Base-by-base conservation (phyloP, 345 rosid genomes). In the Lenwebbia sp. region DNA sequence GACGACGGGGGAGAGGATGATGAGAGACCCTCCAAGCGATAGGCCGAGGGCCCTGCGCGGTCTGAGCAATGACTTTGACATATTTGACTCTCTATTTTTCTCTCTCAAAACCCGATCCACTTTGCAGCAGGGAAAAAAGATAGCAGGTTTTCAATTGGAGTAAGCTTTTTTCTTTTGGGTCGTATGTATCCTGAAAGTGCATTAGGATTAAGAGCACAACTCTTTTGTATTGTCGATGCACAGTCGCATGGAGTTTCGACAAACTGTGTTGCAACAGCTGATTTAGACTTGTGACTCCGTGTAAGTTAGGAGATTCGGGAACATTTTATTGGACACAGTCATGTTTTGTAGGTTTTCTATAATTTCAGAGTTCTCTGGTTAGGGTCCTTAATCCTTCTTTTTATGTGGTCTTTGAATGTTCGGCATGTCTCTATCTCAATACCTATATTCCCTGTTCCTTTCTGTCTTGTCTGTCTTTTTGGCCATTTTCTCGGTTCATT, bases 1-100 rank as follows among this genome's bases (percentile, higher is more conserved):
- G 93, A 88, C 6, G 96, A 86, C 37, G 93, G 92, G 41, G 98
- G 93, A 3, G 98, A 94, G 85, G 99, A 94, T 89, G 98, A 94
- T 86, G 94, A 90, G 82, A 94, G 98, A 53, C 98, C 99, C 76
- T 90, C 98, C 70, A 96, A 96, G 91, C 94, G 99, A 90, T 96
- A 95, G 93, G 89, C 44, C 30, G 19, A 12, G 92, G 85, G 83
- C 82, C 56, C 84, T 81, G 54, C 85, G 37, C 10, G 25, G 44
- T 70, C 25, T 33, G 78, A 70, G 78, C 78, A 33, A 70, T 70
- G 78, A 70, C 78, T 70, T 70, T 33, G 78, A 70, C 78, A 33
- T 70, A 70, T 70, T 19, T 70, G 78, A 70, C 78, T 70, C 70
- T 92, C 94, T 88, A 90, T 90, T 89, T 89, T 84, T 83, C 91